Evolutionary conservation across 2,329 filamentous ascomycete species (phyloP).

Genomic region (Cercospora zeina): DNA sequence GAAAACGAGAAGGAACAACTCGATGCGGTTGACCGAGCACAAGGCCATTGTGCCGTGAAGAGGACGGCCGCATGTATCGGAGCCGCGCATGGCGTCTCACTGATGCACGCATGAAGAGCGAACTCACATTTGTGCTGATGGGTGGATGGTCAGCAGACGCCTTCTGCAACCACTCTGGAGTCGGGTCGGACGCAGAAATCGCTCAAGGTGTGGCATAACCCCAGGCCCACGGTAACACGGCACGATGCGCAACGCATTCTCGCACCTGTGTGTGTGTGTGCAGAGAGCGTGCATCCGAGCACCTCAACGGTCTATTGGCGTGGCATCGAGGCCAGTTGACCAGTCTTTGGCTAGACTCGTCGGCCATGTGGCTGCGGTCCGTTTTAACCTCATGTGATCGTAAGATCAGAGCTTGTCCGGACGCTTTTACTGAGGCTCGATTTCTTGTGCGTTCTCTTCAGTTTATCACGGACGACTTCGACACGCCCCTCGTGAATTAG

Average conservation of each 20-base stretch:
- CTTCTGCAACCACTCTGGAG: neutral
- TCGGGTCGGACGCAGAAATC: neutral
- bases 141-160: neutral
- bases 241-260: too few relatives aligned
- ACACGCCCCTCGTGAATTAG: too few relatives aligned
- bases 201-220: neutral
- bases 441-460: too few relatives aligned
- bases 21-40: neutral
- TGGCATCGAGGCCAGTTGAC: neutral
- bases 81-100: neutral
- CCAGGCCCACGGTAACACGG: too few relatives aligned
- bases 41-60: constrained; percentile 1
- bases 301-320: neutral
- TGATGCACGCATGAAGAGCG: neutral
- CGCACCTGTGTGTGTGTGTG: neutral
- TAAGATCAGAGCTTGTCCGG: too few relatives aligned
- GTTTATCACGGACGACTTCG: too few relatives aligned
- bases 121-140: neutral
- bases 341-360: neutral
- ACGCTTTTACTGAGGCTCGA: too few relatives aligned
- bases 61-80: neutral
- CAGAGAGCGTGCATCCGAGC: neutral
- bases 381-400: too few relatives aligned
- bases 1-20: neutral
- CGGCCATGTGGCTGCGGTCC: neutral